Evolutionary conservation across 768 basidiomycete genomes (phyloP), one percentile per base, ranked within the genome.

Genomic region (Mycena sanguinolenta): DNA sequence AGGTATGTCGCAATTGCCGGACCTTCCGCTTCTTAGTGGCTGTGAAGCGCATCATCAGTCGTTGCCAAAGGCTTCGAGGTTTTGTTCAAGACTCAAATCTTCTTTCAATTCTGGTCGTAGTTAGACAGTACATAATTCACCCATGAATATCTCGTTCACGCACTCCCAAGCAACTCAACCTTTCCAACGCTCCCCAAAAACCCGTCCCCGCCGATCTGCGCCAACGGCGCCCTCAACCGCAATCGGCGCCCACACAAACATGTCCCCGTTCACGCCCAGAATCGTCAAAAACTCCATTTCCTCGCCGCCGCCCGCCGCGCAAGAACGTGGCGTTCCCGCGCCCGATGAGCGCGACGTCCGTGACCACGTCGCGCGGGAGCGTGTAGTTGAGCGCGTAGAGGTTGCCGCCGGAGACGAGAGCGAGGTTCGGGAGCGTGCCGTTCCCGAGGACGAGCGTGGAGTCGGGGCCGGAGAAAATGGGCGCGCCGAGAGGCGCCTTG

Each of bases 231-330:
- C n/a, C 53, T 70, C 72, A 17, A 73, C 49, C 4, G 72, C 72
- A 30, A 73, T 65, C 6, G 72, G 72, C 61, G 70, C 34, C 65
- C 69, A 70, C 62, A 64, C 16, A 19, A 73, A 73, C 34, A 65
- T 73, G 0, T 46, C 68, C 3, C 72, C 72, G 27, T 73, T 70
- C 12, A 73, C 61, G 16, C 72, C 68, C 54, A 70, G 34, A 16
- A 73, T 53, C 21, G 72, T 27, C 42, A 73, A 28, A 21, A 73
- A 73, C 52, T 73, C 46, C 72, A 73, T 70, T 58, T 73, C 72
- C 5, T 64, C 19, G 19, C 17, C 61, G 9, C 28, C n/a, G 14
- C 61, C 72, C 19, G 69, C 69, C 13, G n/a, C 58, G 53, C 46
- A 73, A 30, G 28, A 73, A 73, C 0, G 72, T 73, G 7, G 57